phyloP scores from a whole-genome alignment of 805 yeast species.

The Saturnispora galanensis region DNA sequence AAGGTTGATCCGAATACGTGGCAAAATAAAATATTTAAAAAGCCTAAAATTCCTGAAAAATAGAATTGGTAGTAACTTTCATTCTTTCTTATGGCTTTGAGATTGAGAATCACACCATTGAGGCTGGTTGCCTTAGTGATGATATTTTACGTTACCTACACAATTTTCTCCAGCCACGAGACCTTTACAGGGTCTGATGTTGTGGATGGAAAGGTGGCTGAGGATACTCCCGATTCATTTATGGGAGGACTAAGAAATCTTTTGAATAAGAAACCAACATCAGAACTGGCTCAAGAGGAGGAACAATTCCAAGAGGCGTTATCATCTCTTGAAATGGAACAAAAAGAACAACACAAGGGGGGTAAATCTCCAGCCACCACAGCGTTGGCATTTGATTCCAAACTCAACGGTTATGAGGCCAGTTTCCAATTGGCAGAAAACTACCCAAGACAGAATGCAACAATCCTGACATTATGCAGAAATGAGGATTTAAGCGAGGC shows the following conservation, averaged over 20 bases:
- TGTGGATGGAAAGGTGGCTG: too few relatives aligned
- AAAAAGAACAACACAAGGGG: not conserved
- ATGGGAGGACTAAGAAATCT: not conserved
- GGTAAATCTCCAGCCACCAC: not conserved
- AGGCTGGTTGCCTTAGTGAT: too few relatives aligned
- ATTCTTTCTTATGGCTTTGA: too few relatives aligned
- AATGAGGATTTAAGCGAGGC: constrained; percentile 53
- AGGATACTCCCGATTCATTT: not conserved
- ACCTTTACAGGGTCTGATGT: too few relatives aligned
- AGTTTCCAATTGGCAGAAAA: constrained; percentile 7
- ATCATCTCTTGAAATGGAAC: not conserved
- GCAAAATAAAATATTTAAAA: too few relatives aligned
- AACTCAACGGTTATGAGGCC: constrained; percentile 4
- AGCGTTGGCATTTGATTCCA: not conserved
- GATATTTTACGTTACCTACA: too few relatives aligned
- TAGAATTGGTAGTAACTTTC: too few relatives aligned
- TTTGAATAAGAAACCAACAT: not conserved
- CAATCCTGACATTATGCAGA: constrained; percentile 58
- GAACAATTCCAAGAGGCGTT: not conserved
- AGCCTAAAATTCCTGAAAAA: too few relatives aligned
- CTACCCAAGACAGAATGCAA: constrained; percentile 34
- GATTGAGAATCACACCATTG: too few relatives aligned
- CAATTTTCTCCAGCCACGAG: too few relatives aligned
- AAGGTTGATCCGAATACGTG: too few relatives aligned
- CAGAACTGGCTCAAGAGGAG: not conserved